These are phyloP conservation scores for Conoideocrella luteorostrata DNA, from an alignment of 2,329 filamentous ascomycete genomes.

Conservation along the genomic window DNA sequence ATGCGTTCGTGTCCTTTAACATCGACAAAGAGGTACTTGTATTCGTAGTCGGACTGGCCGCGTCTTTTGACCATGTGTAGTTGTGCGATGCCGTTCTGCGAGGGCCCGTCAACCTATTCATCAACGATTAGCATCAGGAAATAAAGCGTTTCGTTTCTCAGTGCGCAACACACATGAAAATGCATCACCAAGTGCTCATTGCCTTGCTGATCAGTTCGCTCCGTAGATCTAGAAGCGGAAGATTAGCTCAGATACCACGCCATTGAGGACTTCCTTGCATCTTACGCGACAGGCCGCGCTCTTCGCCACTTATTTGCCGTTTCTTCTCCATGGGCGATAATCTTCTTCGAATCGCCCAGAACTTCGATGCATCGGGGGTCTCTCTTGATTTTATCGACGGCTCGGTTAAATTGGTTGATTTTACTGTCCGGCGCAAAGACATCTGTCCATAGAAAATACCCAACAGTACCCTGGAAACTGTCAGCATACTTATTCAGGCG, in stretches of 20 bases:
- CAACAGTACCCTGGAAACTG: constrained; percentile 58
- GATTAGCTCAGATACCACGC: neutral
- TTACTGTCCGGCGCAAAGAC: constrained; percentile 82
- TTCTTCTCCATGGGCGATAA: constrained; percentile 74
- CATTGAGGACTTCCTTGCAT: neutral
- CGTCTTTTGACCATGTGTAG: constrained; percentile 69
- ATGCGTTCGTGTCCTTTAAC: constrained; percentile 63
- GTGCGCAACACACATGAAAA: constrained; percentile 59
- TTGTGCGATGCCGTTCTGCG: constrained; percentile 65
- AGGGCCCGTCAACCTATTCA: constrained; percentile 65
- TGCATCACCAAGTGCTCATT: constrained; percentile 78
- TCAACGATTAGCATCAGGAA: neutral
- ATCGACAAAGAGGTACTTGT: constrained; percentile 74
- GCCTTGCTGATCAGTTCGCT: constrained; percentile 65
- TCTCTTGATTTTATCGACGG: constrained; percentile 69
- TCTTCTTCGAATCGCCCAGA: constrained; percentile 68
- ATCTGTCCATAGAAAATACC: constrained; percentile 71
- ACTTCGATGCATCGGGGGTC: constrained; percentile 65
- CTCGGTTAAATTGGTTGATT: constrained; percentile 81
- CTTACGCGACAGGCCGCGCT: constrained; percentile 54
- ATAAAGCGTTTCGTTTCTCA: neutral
- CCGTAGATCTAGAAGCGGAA: constrained; percentile 45
- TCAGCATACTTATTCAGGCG: neutral
- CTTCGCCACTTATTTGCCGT: constrained; percentile 76
- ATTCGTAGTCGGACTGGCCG: constrained; percentile 63